These are phyloP conservation scores for Litchi chinensis DNA, from an alignment of 345 rosid species.

Conservation along the genomic window DNA sequence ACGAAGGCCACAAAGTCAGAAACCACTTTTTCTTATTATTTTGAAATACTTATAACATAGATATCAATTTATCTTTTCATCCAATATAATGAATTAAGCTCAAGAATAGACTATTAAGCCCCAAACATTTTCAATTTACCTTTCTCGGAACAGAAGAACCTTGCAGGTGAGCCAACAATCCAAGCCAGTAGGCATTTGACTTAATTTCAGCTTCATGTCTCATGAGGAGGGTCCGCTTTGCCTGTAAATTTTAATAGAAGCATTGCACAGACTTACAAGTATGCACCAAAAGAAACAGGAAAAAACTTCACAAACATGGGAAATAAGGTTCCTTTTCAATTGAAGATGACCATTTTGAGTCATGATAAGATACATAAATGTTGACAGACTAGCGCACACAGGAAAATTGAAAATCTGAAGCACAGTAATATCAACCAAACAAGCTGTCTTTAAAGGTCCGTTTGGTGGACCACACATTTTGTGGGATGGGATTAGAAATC, in stretches of 20 bases:
- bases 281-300: not conserved
- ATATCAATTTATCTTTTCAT: not conserved
- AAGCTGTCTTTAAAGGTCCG: not conserved
- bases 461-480: no score
- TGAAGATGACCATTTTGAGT: not conserved
- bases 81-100: conserved; percentile 12
- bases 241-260: conserved; percentile 49
- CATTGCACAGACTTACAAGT: not conserved
- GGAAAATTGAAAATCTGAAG: not conserved
- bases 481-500: no score
- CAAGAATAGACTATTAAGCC: conserved; percentile 1
- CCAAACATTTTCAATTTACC: conserved; percentile 40
- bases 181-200: conserved; percentile 99
- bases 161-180: conserved; percentile 94
- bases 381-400: not conserved
- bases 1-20: not conserved
- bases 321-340: not conserved
- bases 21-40: not conserved
- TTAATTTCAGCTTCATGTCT: conserved; percentile 99
- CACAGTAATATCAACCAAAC: conserved; percentile 9
- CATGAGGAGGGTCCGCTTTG: conserved; percentile 94
- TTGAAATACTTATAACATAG: not conserved
- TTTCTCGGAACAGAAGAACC: conserved; percentile 93
- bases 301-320: not conserved
- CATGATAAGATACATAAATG: not conserved